Percentiles rank a stretch among this genome's conserved stretches.
Evolutionary conservation across 2,329 filamentous ascomycete genomes (phyloP).

Genomic region (Aspergillus japonicus): DNA sequence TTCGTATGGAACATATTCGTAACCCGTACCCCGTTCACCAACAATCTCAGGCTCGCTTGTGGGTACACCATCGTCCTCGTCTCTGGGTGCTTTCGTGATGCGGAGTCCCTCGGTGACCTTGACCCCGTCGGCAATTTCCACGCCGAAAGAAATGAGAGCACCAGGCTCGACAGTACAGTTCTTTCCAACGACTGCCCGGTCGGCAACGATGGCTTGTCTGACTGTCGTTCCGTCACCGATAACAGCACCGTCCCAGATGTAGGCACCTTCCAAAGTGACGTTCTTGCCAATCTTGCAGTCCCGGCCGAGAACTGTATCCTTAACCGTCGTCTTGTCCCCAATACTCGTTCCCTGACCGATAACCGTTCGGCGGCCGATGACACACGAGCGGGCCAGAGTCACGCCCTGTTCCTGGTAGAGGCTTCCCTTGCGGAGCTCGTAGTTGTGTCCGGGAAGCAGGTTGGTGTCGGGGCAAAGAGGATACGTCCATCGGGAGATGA

Average conservation of each 20-base stretch:
- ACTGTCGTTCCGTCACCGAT: constrained; percentile 74
- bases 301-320: constrained; percentile 76
- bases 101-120: constrained; percentile 43
- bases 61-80: constrained; percentile 43
- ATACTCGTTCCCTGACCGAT: constrained; percentile 75
- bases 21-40: constrained; percentile 59
- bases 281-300: constrained; percentile 84
- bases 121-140: constrained; percentile 65
- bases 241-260: constrained; percentile 81
- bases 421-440: constrained; percentile 66
- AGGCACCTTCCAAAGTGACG: constrained; percentile 74
- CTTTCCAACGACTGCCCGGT: constrained; percentile 68
- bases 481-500: constrained; percentile 84
- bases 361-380: constrained; percentile 67
- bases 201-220: constrained; percentile 72
- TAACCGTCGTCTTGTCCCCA: constrained; percentile 67
- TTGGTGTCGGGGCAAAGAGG: constrained; percentile 90
- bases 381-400: constrained; percentile 68
- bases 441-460: constrained; percentile 72
- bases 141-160: constrained; percentile 75
- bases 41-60: constrained; percentile 55
- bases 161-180: constrained; percentile 68
- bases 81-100: constrained; percentile 47
- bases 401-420: constrained; percentile 79
- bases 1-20: constrained; percentile 64